phyloP scores from a whole-genome alignment of 306 rosid species.

The Luffa acutangula region DNA sequence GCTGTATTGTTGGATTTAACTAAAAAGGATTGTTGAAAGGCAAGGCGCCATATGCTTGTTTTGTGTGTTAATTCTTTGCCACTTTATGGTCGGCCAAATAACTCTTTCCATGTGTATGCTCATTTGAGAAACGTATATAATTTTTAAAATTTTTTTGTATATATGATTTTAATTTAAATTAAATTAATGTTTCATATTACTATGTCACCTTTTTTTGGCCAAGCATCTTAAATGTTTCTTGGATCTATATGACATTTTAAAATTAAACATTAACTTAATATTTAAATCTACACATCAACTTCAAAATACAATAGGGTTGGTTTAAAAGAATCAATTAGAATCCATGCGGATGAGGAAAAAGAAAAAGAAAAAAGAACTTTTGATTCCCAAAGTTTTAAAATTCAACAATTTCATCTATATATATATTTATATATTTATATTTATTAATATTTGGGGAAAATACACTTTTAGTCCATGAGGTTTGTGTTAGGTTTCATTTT shows the following conservation, averaged over 20 bases:
- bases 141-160: too few relatives aligned
- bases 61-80: not conserved
- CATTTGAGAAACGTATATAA: not conserved
- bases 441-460: too few relatives aligned
- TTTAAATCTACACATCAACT: not conserved
- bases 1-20: not conserved
- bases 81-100: not conserved
- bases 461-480: too few relatives aligned
- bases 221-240: not conserved
- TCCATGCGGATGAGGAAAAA: too few relatives aligned
- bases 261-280: not conserved
- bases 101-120: not conserved
- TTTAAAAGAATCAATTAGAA: too few relatives aligned
- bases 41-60: not conserved
- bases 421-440: too few relatives aligned
- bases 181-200: not conserved
- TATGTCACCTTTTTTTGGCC: not conserved
- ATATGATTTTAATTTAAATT: too few relatives aligned
- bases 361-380: too few relatives aligned
- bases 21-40: not conserved
- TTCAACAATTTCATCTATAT: too few relatives aligned
- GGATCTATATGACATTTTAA: not conserved
- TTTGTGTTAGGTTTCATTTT: too few relatives aligned
- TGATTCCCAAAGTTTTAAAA: too few relatives aligned
- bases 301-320: too few relatives aligned